phyloP scores from a whole-genome alignment of 2,329 filamentous ascomycete genomes.

The Phialocephala sp. region DNA sequence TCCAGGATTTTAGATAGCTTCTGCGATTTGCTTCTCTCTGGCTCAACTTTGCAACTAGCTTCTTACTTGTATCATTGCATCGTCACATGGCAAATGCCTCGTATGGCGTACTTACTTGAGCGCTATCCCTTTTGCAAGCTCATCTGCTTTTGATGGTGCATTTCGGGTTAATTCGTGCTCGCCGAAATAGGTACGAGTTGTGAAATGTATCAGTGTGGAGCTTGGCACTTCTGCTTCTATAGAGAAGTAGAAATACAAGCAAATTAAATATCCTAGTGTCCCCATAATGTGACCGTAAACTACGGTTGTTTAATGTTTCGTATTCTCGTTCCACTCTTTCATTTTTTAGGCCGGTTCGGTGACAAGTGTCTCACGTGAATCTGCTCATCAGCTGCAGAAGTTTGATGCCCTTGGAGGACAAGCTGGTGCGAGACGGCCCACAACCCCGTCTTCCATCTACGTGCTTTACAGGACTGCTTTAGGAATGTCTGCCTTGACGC shows the following conservation, averaged over 20 bases:
- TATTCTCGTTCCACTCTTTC: not conserved
- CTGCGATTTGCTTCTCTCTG: conserved; percentile 12
- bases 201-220: conserved; percentile 6
- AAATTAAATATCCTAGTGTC: not conserved
- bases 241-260: conserved; percentile 6
- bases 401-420: too few species aligned
- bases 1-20: conserved; percentile 34
- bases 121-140: conserved; percentile 12
- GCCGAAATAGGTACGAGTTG: not conserved
- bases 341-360: not conserved
- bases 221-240: not conserved
- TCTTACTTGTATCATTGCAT: conserved; percentile 32
- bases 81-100: conserved; percentile 16
- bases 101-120: conserved; percentile 22
- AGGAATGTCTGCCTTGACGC: too few species aligned
- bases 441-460: too few species aligned
- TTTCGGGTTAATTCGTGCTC: not conserved
- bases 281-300: not conserved
- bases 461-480: too few species aligned
- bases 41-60: conserved; percentile 5
- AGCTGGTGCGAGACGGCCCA: too few species aligned
- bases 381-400: too few species aligned
- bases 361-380: too few species aligned
- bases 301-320: not conserved
- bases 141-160: conserved; percentile 16